Evolutionary conservation across 768 basidiomycete genomes (phyloP), one percentile per base, ranked within the genome.

Genomic region (Boletus sp.): DNA sequence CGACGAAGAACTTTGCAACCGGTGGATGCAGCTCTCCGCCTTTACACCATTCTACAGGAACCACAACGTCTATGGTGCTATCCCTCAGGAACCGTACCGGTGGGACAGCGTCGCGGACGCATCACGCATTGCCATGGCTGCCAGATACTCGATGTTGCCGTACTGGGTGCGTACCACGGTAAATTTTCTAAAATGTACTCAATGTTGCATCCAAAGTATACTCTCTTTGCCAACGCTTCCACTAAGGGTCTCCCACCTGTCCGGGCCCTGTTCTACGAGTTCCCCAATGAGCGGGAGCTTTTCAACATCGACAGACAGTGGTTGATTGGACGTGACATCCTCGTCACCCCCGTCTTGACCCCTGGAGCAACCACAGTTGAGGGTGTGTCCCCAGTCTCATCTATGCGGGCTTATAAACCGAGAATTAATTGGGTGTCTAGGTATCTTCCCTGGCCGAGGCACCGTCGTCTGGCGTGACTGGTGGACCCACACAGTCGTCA

Each of bases 11-110:
- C 78, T 93, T 10, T 89, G 89, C 71, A 86, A 85, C 59, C 81
- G 91, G 17, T 93, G 91, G 91, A 91, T 90, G 89, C 85, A 87
- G 68, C 79, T 92, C n/a, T 78, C 87, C 4, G 90, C 90, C 1
- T 92, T 92, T 68, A 80, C 80, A 29, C 90, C 90, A 6, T 93
- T 93, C 77, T 91, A 83, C 70, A 77, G 90, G 50, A 93, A 92
- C 68, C 91, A 92, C 69, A 89, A 89, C 59, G 71, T 77, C 33
- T 76, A 75, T 52, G 83, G 82, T 24, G 86, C 87, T 5, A 75
- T 90, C 30, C 73, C 83, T n/a, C 91, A 92, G 68, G 90, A 92
- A 64, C 89, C 89, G 3, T 92, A 87, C 62, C 76, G 83, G 41
- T 93, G 91, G 90, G 86, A 89, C 53, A 87, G 84, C 51, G 90